These are phyloP conservation scores for Globisporangium nagaii DNA, from an alignment of 352 stramenopile species.

Conservation along the genomic window DNA sequence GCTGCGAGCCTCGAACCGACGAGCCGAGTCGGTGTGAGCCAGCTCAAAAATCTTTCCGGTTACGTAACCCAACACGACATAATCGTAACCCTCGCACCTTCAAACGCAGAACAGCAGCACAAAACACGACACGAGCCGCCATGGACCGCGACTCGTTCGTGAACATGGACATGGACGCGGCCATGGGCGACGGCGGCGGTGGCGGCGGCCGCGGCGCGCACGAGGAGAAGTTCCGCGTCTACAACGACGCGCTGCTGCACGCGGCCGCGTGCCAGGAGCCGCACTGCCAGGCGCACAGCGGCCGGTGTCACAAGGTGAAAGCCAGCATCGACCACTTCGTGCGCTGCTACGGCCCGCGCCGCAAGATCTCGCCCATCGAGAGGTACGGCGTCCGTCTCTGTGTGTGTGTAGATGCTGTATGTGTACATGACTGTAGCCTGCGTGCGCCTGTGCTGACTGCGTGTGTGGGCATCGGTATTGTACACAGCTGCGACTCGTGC, in stretches of 20 bases:
- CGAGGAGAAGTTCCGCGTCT: conserved; percentile 83
- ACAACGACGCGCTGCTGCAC: conserved; percentile 79
- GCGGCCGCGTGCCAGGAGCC: conserved; percentile 48
- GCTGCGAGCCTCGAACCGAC: too few species aligned
- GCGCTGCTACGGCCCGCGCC: conserved; percentile 73
- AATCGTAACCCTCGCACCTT: too few species aligned
- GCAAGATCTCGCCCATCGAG: conserved; percentile 67
- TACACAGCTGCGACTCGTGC: conserved; percentile 64
- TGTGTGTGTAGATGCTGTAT: background rate
- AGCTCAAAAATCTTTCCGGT: too few species aligned
- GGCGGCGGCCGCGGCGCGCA: conserved; percentile 26
- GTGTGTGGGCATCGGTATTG: background rate
- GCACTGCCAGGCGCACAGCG: conserved; percentile 53
- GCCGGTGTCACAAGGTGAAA: conserved; percentile 85
- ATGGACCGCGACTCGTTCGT: conserved; percentile 20
- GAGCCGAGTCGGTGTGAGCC: too few species aligned
- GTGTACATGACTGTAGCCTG: background rate
- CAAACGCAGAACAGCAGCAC: too few species aligned
- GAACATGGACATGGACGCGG: conserved; percentile 37
- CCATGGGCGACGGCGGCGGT: conserved; percentile 22
- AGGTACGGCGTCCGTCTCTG: conserved; percentile 28
- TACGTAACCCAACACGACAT: too few species aligned
- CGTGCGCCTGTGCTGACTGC: background rate
- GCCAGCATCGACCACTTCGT: conserved; percentile 87
- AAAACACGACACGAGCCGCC: background rate